Base-by-base conservation (phyloP, 495 filamentous ascomycete species). In the Neurospora hispaniola region DNA sequence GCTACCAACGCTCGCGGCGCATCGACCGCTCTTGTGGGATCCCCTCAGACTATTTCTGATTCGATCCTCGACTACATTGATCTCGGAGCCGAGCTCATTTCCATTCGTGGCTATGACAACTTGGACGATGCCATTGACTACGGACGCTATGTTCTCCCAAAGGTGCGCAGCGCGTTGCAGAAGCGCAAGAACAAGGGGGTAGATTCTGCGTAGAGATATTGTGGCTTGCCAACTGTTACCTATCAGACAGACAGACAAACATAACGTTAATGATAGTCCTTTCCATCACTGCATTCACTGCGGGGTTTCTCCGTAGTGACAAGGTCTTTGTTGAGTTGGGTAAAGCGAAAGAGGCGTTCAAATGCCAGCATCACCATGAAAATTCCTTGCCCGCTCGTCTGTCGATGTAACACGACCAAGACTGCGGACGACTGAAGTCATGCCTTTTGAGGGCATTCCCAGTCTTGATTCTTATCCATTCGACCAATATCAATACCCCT, bases 51-150 rank as follows among this genome's bases (percentile, higher is more conserved):
- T 2, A 81, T 88, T 62, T 77, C 76, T 1, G 84, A 85, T 14
- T 86, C 85, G 12, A 79, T 88, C 31, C 71, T 88, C 7, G 86
- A 88, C 59, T 88, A 88, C 77, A 83, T 87, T 12, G 83, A 85
- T 71, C 76, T 88, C 10, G 86, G 86, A 1, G 82, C 82, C 5
- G 85, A 87, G 71, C 72, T 88, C 31, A 85, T 88, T 46, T 87
- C 85, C 3, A 87, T 88, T 68, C 83, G 85, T 38, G 85, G 86
- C 1, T 88, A 87, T 75, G 85, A 88, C 72, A 88, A 87, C 66
- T 79, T 86, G 7, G 85, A 87, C 71, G 85, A 87, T 76, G 85
- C 85, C 0, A 84, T 87, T 69, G 85, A 87, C 71, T 87, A 87
- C 74, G 86, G 85, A 5, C 82, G 85, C 0, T 86, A 83, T 73